Conservation (phyloP, 176 grass and related monocot genomes). For the Cenchrus purpureus region DNA sequence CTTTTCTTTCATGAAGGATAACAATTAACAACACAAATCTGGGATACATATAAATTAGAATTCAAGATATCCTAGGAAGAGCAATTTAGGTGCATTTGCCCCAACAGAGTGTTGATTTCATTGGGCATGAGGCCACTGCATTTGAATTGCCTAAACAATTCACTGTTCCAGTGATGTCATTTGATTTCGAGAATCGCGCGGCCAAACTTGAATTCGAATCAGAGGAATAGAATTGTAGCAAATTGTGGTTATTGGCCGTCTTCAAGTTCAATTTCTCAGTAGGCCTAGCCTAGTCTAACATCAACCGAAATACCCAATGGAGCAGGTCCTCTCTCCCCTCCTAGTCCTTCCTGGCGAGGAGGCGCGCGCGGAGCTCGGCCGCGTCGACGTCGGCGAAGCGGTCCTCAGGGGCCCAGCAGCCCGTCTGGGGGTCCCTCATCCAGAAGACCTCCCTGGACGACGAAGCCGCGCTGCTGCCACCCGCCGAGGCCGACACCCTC, state of each 20-base stretch:
- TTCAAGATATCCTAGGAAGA: not conserved
- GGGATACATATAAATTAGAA: not conserved
- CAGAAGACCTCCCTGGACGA: conserved; percentile 46
- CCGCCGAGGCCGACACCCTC: not conserved
- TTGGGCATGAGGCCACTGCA: not conserved
- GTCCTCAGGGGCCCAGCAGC: conserved; percentile 58
- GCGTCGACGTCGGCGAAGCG: conserved; percentile 51
- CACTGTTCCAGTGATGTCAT: not conserved
- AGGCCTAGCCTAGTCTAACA: not conserved
- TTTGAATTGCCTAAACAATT: too few species aligned
- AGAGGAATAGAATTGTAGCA: not conserved
- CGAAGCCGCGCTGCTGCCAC: not conserved
- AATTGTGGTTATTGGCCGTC: not conserved
- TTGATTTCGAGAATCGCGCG: not conserved
- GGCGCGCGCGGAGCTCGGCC: conserved; percentile 52
- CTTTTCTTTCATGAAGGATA: not conserved
- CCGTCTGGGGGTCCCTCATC: conserved; percentile 69
- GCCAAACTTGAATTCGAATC: not conserved
- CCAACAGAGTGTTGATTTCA: not conserved
- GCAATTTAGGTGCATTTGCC: not conserved
- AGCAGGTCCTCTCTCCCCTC: too few species aligned
- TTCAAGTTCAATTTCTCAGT: not conserved
- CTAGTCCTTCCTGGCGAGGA: conserved; percentile 43
- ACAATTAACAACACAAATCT: not conserved
- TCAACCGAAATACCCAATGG: too few species aligned